A percentile compares a stretch with the other conserved stretches of the same genome.
Conservation (phyloP, 2,329 filamentous ascomycete genomes). For the Ophiocordyceps camponoti-rufipedis region DNA sequence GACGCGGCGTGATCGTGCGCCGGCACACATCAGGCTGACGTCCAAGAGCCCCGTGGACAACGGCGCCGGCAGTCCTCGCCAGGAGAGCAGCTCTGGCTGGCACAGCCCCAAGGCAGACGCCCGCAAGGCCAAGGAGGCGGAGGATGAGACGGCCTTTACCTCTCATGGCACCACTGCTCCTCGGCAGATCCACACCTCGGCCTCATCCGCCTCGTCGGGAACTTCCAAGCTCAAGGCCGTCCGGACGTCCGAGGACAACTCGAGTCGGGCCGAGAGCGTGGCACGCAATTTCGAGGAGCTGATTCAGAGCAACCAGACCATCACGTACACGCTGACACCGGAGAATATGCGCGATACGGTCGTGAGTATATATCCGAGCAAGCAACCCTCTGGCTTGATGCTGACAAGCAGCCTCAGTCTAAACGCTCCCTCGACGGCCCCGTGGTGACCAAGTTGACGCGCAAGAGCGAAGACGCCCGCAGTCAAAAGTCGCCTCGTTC, state of each 20-base stretch:
- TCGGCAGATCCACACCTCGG: conserved; percentile 26
- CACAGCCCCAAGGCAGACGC: conserved; percentile 7
- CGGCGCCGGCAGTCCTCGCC: not conserved
- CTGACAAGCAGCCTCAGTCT: conserved; percentile 11
- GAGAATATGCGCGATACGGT: conserved; percentile 62
- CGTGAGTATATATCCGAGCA: conserved; percentile 26
- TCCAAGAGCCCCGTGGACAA: conserved; percentile 8
- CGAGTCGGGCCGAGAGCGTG: conserved; percentile 34
- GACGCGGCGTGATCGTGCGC: conserved; percentile 1
- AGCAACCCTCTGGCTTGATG: not conserved
- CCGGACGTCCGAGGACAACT: conserved; percentile 40
- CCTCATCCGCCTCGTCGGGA: conserved; percentile 30
- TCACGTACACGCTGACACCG: conserved; percentile 67
- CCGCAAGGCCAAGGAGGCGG: conserved; percentile 14
- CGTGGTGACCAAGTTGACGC: conserved; percentile 19
- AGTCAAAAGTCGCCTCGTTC: conserved; percentile 25
- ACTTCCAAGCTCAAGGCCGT: conserved; percentile 32
- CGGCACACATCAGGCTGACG: conserved; percentile 16
- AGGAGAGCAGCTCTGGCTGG: conserved; percentile 4
- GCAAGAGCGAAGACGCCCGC: conserved; percentile 29
- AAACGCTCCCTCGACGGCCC: conserved; percentile 24
- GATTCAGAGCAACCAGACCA: conserved; percentile 66
- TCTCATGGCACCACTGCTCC: conserved; percentile 8
- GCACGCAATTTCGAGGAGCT: conserved; percentile 59
- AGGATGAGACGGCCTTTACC: conserved; percentile 9